Base-by-base conservation (phyloP, 1,139 yeast species). In the Blastobotrys elegans region DNA sequence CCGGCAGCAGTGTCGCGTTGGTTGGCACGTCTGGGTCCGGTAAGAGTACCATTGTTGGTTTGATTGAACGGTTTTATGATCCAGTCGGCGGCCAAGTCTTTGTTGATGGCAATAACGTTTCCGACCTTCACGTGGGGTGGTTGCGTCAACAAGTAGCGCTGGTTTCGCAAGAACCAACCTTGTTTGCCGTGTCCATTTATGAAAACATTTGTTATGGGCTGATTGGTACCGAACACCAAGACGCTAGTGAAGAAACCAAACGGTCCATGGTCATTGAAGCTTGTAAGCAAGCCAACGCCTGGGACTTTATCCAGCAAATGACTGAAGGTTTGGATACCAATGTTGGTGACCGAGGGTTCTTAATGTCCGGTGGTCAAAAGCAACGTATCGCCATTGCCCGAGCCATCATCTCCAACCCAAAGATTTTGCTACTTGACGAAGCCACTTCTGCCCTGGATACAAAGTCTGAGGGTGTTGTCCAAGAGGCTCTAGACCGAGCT, bases 1-100 rank as follows among this genome's bases (percentile, higher is more conserved):
- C 85, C 3, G 89, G 92, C 14, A 82, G 88, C 47, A 86, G 88
- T 50, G 81, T 92, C 5, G 92, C 96, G 60, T 75, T 89, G 47
- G 96, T 88, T 14, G 97, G 97, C 1, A 86, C 92, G 14, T 85
- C 95, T 17, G 97, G 97, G 0, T 82, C 94, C 49, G 97, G 97
- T 17, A 89, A 89, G 62, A 84, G 95, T 4, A 89, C 97, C 0
- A 76, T 89, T 32, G 83, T 90, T 1, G 79, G 88, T 6, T 67
- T 89, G 43, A 66, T 89, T 20, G 72, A 88, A 53, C 74, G 96
- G 46, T 80, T 86, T 49, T 87, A 88, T 63, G 73, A 73, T 39
- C 74, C 76, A 2, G 74, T 77, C 49, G 63, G 74, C 1, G 96
- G 97, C 18, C 64, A 70, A 17, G 79, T 89, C 34, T 64, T 71